These are phyloP conservation scores for Phylloboletellus chloephorus DNA, from an alignment of 1,284 basidiomycete genomes.

Conservation along the genomic window DNA sequence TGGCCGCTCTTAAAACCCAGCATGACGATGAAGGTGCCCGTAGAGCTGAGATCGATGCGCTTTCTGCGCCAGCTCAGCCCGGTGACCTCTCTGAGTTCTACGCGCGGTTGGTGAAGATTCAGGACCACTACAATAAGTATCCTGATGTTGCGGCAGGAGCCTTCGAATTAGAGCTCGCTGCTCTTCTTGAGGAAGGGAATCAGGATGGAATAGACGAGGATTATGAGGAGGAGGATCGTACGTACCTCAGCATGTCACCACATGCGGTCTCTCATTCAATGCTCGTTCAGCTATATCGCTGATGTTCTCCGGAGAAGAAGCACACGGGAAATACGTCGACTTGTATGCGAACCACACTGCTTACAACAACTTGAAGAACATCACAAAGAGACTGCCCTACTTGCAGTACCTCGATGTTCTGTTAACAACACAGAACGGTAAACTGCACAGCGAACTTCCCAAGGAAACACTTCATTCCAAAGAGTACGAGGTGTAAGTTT, in stretches of 20 bases:
- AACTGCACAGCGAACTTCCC: constrained; percentile 66
- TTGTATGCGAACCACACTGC: constrained; percentile 84
- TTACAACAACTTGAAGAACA: constrained; percentile 86
- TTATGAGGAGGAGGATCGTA: constrained; percentile 74
- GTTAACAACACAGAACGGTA: constrained; percentile 49
- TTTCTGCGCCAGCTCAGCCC: constrained; percentile 52
- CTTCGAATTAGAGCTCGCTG: constrained; percentile 76
- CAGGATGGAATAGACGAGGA: constrained; percentile 69
- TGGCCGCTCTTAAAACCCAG: constrained; percentile 56
- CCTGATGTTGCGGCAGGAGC: constrained; percentile 79
- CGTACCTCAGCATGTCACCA: constrained; percentile 30
- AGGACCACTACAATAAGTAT: constrained; percentile 95
- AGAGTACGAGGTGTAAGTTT: constrained; percentile 75
- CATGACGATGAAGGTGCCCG: constrained; percentile 72
- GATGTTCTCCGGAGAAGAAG: constrained; percentile 94
- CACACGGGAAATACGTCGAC: constrained; percentile 92
- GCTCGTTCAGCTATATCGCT: constrained; percentile 67
- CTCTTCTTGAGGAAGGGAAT: constrained; percentile 68
- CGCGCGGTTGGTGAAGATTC: constrained; percentile 85
- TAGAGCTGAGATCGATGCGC: constrained; percentile 55
- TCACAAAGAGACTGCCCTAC: constrained; percentile 78
- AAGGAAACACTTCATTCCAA: constrained; percentile 68
- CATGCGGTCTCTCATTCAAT: constrained; percentile 13
- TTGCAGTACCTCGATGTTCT: constrained; percentile 89
- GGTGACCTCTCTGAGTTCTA: constrained; percentile 93